A percentile compares a stretch with the other conserved stretches of the same genome.
phyloP scores from a whole-genome alignment of 2,329 filamentous ascomycete species.

The Fusarium odoratissimum region DNA sequence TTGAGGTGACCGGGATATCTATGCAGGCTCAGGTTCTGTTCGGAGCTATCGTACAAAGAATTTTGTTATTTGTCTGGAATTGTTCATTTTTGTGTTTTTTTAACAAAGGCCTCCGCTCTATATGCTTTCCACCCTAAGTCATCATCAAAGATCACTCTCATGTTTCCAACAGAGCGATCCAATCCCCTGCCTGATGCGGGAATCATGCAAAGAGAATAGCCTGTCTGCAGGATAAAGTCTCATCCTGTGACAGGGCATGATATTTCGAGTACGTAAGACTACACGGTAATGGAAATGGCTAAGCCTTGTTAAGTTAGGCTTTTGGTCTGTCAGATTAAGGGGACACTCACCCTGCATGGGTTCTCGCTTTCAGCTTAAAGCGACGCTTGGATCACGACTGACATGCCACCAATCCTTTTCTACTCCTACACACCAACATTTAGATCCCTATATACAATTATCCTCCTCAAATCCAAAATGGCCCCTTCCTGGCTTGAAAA shows the following conservation, averaged over 20 bases:
- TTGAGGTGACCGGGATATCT: fast-evolving
- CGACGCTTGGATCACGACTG: background rate
- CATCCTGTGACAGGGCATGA: background rate
- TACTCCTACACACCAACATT: background rate
- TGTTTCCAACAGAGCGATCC: fast-evolving
- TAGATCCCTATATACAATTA: fast-evolving
- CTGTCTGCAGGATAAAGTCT: background rate
- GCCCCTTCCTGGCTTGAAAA: conserved; percentile 6
- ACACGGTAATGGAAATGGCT: fast-evolving
- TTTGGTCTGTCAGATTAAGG: background rate
- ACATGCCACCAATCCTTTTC: background rate
- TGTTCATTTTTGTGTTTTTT: background rate
- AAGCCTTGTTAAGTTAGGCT: background rate
- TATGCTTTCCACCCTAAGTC: fast-evolving
- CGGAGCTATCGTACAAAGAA: background rate
- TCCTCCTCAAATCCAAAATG: background rate
- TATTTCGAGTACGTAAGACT: background rate
- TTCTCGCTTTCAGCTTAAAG: background rate
- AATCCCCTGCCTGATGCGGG: background rate
- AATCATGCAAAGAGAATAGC: background rate
- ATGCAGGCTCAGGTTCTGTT: background rate
- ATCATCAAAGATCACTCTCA: fast-evolving
- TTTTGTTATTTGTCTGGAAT: background rate
- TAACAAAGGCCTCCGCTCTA: background rate
- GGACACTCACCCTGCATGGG: background rate